Conservation (phyloP, 331 rosid genomes). For the Stylosanthes scabra region DNA sequence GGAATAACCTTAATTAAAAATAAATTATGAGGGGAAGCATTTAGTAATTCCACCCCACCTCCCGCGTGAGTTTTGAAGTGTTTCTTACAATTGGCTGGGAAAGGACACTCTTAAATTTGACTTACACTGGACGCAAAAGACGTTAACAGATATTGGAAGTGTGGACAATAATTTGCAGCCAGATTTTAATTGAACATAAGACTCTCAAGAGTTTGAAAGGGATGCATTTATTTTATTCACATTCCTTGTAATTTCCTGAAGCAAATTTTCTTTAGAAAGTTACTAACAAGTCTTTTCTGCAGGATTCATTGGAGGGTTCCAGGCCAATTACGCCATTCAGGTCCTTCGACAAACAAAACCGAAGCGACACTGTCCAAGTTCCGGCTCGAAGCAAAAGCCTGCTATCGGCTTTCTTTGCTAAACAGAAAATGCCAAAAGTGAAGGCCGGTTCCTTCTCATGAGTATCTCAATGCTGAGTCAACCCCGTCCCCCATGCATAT, state of each 20-base stretch:
- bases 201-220: conserved; percentile 13
- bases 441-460: conserved; percentile 64
- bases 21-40: too few species aligned
- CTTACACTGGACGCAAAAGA: neutral
- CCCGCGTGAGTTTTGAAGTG: too few species aligned
- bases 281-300: conserved; percentile 36
- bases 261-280: conserved; percentile 31
- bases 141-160: neutral
- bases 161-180: conserved; percentile 4
- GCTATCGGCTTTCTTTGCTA: conserved; percentile 88
- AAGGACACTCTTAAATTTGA: neutral
- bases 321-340: conserved; percentile 66
- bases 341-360: conserved; percentile 77
- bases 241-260: conserved; percentile 17
- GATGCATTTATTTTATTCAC: conserved; percentile 9
- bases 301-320: conserved; percentile 74
- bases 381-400: conserved; percentile 92
- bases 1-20: neutral
- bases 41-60: too few species aligned
- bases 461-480: conserved; percentile 43
- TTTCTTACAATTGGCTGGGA: neutral
- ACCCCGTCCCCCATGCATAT: conserved; percentile 16
- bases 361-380: conserved; percentile 57
- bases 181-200: conserved; percentile 12
- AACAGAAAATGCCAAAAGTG: conserved; percentile 70